Conservation (phyloP, 192 early-diverging fungal genomes). For the Podila verticillata region DNA sequence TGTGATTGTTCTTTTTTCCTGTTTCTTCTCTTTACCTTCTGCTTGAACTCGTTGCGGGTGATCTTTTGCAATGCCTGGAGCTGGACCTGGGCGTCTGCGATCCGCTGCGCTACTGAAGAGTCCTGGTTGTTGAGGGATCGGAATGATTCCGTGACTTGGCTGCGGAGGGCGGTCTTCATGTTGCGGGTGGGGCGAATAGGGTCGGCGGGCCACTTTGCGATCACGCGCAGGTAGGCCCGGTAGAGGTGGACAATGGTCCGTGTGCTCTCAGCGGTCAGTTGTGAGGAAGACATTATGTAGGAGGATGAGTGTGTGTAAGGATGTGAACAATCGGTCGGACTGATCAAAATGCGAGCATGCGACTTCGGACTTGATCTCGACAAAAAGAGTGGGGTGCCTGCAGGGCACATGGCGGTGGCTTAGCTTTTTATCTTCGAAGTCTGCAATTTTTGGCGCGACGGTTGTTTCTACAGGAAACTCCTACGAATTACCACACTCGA, state of each 20-base stretch:
- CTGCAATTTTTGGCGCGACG: no score
- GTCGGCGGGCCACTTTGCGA: slow-evolving; percentile 73
- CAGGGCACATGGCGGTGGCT: no score
- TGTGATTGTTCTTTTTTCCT: no score
- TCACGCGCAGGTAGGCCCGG: slow-evolving; percentile 66
- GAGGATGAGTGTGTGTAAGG: neutral
- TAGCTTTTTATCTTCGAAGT: no score
- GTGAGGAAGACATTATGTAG: slow-evolving; percentile 1
- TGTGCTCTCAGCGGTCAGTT: neutral
- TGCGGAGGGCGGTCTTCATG: slow-evolving; percentile 70
- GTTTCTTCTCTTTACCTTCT: slow-evolving; percentile 45
- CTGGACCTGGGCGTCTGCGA: slow-evolving; percentile 51
- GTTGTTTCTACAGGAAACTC: no score
- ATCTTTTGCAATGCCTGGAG: slow-evolving; percentile 57
- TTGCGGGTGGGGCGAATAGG: slow-evolving; percentile 74
- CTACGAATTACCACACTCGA: no score
- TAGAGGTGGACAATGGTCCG: slow-evolving; percentile 53
- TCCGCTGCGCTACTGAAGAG: slow-evolving; percentile 21
- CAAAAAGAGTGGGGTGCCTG: neutral
- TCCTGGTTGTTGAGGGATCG: slow-evolving; percentile 44
- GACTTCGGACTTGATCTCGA: no score
- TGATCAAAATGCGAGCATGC: slow-evolving; percentile 10
- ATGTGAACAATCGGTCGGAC: neutral
- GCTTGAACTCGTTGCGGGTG: slow-evolving; percentile 60
- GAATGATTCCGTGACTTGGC: slow-evolving; percentile 59